A percentile compares a stretch with the other conserved stretches of the same genome.
phyloP scores from a whole-genome alignment of 176 grass and related monocot species.

The Juncus effusus region DNA sequence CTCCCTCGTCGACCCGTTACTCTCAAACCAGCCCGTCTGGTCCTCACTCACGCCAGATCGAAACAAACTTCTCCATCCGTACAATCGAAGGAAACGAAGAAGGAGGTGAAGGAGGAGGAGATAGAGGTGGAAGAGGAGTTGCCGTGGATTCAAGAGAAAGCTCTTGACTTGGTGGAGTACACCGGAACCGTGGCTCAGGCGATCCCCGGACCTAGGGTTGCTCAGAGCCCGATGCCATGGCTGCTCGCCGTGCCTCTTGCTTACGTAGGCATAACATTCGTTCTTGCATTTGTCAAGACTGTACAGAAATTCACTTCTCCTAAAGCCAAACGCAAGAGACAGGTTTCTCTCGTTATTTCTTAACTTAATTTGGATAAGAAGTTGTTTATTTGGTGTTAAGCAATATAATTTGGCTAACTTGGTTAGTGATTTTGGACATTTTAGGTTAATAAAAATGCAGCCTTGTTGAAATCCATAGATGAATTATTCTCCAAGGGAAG shows the following conservation, averaged over 20 bases:
- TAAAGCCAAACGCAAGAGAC: slow-evolving; percentile 64
- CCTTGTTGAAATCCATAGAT: slow-evolving; percentile 67
- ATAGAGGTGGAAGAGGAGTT: slow-evolving; percentile 90
- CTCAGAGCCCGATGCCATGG: slow-evolving; percentile 67
- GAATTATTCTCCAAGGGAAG: slow-evolving; percentile 62
- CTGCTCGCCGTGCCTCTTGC: slow-evolving; percentile 70
- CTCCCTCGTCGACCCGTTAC: slow-evolving; percentile 4
- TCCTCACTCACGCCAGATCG: slow-evolving; percentile 37
- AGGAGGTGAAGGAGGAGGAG: slow-evolving; percentile 41
- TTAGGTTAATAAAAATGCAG: slow-evolving; percentile 78
- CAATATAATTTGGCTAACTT: not conserved
- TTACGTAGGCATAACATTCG: slow-evolving; percentile 65
- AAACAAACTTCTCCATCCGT: slow-evolving; percentile 20
- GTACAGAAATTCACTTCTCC: slow-evolving; percentile 76
- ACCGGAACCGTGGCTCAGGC: slow-evolving; percentile 93
- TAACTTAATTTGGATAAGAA: not conserved
- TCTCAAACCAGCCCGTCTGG: slow-evolving; percentile 11
- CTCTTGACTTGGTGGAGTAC: slow-evolving; percentile 94
- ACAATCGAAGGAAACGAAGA: slow-evolving; percentile 37
- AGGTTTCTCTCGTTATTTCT: slow-evolving; percentile 36
- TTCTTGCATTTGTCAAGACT: slow-evolving; percentile 55
- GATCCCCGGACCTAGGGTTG: slow-evolving; percentile 79
- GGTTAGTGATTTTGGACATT: slow-evolving; percentile 17
- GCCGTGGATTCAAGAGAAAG: slow-evolving; percentile 98
- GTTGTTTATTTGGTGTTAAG: not conserved